Percentiles rank a stretch among this genome's conserved stretches.
Evolutionary conservation across 345 rosid species (phyloP).

Genomic region (Arabis hirsuta): DNA sequence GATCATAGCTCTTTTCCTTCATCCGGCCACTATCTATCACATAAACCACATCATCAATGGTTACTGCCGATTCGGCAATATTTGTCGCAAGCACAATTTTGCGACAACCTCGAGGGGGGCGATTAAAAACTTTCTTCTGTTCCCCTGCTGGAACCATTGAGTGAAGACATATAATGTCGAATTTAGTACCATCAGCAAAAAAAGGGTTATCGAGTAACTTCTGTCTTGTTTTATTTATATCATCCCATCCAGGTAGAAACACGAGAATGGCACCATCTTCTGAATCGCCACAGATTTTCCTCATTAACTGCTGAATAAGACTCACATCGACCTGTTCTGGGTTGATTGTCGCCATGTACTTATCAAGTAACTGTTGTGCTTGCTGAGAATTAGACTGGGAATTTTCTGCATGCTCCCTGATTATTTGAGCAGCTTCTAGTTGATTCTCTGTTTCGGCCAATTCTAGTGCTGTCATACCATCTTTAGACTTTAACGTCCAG

Average conservation of each 20-base stretch:
- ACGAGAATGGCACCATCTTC: slow-evolving; percentile 88
- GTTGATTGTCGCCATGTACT: slow-evolving; percentile 64
- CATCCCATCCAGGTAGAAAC: slow-evolving; percentile 99
- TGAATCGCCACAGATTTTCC: slow-evolving; percentile 72
- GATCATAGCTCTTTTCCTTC: slow-evolving; percentile 97
- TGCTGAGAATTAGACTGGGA: slow-evolving; percentile 45
- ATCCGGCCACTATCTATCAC: slow-evolving; percentile 95
- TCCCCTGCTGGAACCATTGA: slow-evolving; percentile 90
- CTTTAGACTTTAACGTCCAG: slow-evolving; percentile 60
- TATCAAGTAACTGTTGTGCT: slow-evolving; percentile 61
- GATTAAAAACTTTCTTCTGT: slow-evolving; percentile 80
- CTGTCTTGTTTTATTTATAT: slow-evolving; percentile 71
- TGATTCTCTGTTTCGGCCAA: slow-evolving; percentile 72
- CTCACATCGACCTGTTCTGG: slow-evolving; percentile 71
- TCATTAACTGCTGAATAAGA: slow-evolving; percentile 75
- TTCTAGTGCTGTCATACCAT: slow-evolving; percentile 68
- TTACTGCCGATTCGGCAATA: slow-evolving; percentile 90
- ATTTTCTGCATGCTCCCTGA: slow-evolving; percentile 58
- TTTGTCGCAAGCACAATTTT: slow-evolving; percentile 89
- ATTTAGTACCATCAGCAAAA: slow-evolving; percentile 64
- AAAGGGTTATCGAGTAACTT: slow-evolving; percentile 60
- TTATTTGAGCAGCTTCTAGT: slow-evolving; percentile 65
- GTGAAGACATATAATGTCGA: slow-evolving; percentile 76
- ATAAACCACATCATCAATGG: slow-evolving; percentile 95
- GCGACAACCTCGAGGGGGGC: slow-evolving; percentile 82